Evolutionary conservation across 2,329 filamentous ascomycete species (phyloP).

Genomic region (Hypoxylon sp.): DNA sequence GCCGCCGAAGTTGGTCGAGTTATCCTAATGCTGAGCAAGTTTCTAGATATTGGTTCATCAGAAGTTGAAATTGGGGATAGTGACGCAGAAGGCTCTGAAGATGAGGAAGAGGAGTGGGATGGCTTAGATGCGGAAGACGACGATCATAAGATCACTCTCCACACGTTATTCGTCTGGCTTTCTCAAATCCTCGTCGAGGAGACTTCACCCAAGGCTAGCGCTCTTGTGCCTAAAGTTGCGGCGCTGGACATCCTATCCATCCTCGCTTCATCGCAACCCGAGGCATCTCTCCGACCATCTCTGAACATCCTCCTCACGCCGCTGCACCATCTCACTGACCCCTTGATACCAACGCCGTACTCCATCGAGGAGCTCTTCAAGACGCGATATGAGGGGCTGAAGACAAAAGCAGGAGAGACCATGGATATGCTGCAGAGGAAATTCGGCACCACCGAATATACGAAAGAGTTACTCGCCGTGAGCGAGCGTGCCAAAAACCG

Average conservation of each 20-base stretch:
- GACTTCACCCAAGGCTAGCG: slow-evolving; percentile 72
- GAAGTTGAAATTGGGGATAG: slow-evolving; percentile 57
- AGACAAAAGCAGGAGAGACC: slow-evolving; percentile 79
- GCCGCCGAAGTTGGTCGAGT: slow-evolving; percentile 85
- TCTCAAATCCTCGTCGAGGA: slow-evolving; percentile 85
- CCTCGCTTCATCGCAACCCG: slow-evolving; percentile 73
- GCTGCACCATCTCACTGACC: slow-evolving; percentile 87
- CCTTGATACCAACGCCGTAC: slow-evolving; percentile 78
- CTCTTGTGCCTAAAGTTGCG: slow-evolving; percentile 80
- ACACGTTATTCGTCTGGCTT: slow-evolving; percentile 84
- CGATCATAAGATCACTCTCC: slow-evolving; percentile 64
- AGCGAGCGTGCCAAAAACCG: slow-evolving; percentile 79
- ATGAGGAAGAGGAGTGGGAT: slow-evolving; percentile 60
- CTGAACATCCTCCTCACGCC: slow-evolving; percentile 72
- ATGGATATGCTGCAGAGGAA: slow-evolving; percentile 88
- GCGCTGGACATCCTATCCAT: slow-evolving; percentile 81
- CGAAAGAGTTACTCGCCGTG: slow-evolving; percentile 79
- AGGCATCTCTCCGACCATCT: slow-evolving; percentile 70
- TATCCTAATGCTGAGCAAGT: slow-evolving; percentile 82
- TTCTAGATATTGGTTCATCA: slow-evolving; percentile 72
- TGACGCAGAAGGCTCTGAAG: slow-evolving; percentile 60
- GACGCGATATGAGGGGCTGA: slow-evolving; percentile 77
- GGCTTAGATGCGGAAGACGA: slow-evolving; percentile 58
- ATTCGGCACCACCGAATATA: slow-evolving; percentile 84
- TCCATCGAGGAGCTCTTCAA: slow-evolving; percentile 80